Evolutionary conservation across 805 yeast genomes (phyloP).

Genomic region (Torulaspora microellipsoides): DNA sequence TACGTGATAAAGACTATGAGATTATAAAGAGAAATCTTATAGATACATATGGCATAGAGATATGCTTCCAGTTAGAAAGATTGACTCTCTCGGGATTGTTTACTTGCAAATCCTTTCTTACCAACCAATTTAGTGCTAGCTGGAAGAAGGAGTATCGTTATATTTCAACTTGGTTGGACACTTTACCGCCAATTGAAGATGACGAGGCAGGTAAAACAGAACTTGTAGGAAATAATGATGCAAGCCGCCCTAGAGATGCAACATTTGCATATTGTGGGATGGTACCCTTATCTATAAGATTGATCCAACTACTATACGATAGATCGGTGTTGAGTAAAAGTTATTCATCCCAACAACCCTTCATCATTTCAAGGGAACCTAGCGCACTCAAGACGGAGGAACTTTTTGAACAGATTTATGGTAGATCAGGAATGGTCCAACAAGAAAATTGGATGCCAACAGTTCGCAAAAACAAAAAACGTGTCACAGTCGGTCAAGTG

Average conservation of each 20-base stretch:
- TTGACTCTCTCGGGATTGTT: slow-evolving; percentile 21
- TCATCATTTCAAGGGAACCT: slow-evolving; percentile 29
- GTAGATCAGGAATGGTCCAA: slow-evolving; percentile 14
- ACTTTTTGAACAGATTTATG: slow-evolving; percentile 26
- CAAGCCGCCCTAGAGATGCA: slow-evolving; percentile 22
- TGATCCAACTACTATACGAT: slow-evolving; percentile 64
- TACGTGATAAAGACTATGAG: slow-evolving; percentile 59
- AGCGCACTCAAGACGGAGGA: slow-evolving; percentile 20
- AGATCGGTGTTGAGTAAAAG: slow-evolving; percentile 45
- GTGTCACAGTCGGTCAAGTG: slow-evolving; percentile 11
- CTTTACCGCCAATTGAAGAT: slow-evolving; percentile 25
- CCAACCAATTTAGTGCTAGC: slow-evolving; percentile 1
- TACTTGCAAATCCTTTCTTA: slow-evolving; percentile 13
- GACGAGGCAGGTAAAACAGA: slow-evolving; percentile 8
- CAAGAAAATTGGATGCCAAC: slow-evolving; percentile 25
- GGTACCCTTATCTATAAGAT: slow-evolving; percentile 67
- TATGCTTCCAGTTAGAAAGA: slow-evolving; percentile 25
- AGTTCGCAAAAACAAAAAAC: slow-evolving; percentile 9
- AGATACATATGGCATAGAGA: slow-evolving; percentile 58
- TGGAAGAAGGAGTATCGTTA: slow-evolving; percentile 25
- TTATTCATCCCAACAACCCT: slow-evolving; percentile 32
- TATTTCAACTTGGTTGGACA: slow-evolving; percentile 25
- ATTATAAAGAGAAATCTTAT: slow-evolving; percentile 50
- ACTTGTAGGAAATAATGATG: slow-evolving; percentile 9
- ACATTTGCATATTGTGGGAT: slow-evolving; percentile 74